Evolutionary conservation across 352 stramenopile species (phyloP), one percentile per base, ranked within the genome.

Genomic region (Peronosclerospora sorghi): DNA sequence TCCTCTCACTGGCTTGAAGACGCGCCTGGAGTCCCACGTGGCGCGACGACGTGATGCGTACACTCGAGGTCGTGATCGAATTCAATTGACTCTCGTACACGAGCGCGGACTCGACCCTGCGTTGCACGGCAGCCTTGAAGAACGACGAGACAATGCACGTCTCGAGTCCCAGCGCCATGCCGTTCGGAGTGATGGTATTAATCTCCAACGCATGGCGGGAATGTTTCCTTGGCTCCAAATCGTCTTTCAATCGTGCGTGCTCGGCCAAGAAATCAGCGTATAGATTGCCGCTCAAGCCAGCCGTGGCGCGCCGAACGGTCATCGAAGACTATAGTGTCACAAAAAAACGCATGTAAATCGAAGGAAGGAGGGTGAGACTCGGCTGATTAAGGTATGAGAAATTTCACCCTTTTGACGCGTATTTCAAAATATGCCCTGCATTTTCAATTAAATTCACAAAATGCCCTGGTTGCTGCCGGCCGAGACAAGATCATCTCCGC

Each of bases 231-330:
- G 68, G 54, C 32, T 76, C 68, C 26, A 78, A 40, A 13, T 51
- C 41, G 45, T 71, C 68, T 21, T 59, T 47, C 14, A 82, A 62
- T 8, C 59, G 59, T 39, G 56, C 61, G 35, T 71, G 50, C 27
- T 78, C 62, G 28, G 67, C 64, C 34, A 88, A 36, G 45, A 88
- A 88, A 46, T 84, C 67, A 24, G 51, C 60, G 54, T 81, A 88
- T 32, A 81, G 56, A 32, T 62, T 82, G 60, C 68, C 21, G 21
- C 21, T 26, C 21, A 26, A 6, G 21, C 21, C 21, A 7, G 21
- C 21, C 4, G 21, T 26, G 21, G 21, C 21, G 21, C 21, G 21
- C 6, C 21, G 21, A 6, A 3, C 21, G 21, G 21, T 26, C 21
- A 26, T 26, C 21, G 21, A 6, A 26, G 21, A n/a, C n/a, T n/a